Percentiles rank a stretch among this genome's conserved stretches.
Evolutionary conservation across 345 rosid species (phyloP).

Genomic region (Lepidium sativum): DNA sequence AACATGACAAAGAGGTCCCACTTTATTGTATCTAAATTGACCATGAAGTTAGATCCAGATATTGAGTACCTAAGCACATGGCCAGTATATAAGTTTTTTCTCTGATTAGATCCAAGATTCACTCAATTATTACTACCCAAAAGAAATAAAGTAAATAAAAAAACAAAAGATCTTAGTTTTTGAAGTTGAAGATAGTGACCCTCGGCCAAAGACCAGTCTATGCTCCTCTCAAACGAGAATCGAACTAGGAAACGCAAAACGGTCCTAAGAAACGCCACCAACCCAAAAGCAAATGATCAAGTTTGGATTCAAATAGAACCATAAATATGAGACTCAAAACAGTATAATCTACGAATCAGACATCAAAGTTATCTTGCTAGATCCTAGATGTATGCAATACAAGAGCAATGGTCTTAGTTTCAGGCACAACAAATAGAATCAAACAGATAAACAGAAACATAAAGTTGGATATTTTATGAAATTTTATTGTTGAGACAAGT

Average conservation of each 20-base stretch:
- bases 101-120: not conserved
- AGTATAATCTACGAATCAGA: not conserved
- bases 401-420: not conserved
- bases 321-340: not conserved
- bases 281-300: not conserved
- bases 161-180: not conserved
- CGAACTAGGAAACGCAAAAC: not conserved
- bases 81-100: not conserved
- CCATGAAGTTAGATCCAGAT: not conserved
- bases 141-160: not conserved
- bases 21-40: not conserved
- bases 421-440: not conserved
- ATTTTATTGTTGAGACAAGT: too few relatives aligned
- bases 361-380: not conserved
- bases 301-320: not conserved
- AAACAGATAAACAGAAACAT: not conserved
- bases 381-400: not conserved
- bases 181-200: not conserved
- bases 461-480: not conserved
- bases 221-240: not conserved
- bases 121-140: not conserved
- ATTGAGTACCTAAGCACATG: constrained; percentile 18
- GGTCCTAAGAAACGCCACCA: not conserved
- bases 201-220: not conserved
- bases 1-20: constrained; percentile 6